phyloP scores from a whole-genome alignment of 2,329 filamentous ascomycete species.

The Pezicula carpinea region DNA sequence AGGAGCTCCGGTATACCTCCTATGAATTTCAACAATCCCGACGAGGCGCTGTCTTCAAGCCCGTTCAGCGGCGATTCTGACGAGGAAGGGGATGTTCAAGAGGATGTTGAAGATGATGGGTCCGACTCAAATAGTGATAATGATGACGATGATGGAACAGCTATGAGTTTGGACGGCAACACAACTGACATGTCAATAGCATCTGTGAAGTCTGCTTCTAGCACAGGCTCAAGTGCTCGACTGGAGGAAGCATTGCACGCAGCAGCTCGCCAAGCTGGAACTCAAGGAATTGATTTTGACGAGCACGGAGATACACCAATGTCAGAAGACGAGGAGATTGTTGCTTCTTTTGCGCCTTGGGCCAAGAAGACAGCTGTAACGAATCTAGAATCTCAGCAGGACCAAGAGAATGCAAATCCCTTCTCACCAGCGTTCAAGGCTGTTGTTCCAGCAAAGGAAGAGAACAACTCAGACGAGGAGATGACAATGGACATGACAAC shows the following conservation, averaged over 20 bases:
- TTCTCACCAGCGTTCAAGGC: conserved; percentile 32
- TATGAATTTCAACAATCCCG: conserved; percentile 59
- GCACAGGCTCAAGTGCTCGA: conserved; percentile 64
- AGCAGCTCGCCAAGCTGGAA: conserved; percentile 71
- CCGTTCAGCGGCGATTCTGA: conserved; percentile 62
- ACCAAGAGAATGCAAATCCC: conserved; percentile 46
- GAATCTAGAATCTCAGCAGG: conserved; percentile 27
- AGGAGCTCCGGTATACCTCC: conserved; percentile 64
- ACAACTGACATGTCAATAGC: conserved; percentile 64
- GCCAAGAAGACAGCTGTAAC: conserved; percentile 48
- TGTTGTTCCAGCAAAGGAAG: conserved; percentile 20
- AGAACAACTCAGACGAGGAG: conserved; percentile 30
- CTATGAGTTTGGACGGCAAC: conserved; percentile 74
- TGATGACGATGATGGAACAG: conserved; percentile 70
- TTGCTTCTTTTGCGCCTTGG: conserved; percentile 72
- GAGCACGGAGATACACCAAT: conserved; percentile 47
- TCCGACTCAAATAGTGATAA: conserved; percentile 42
- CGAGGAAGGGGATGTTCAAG: conserved; percentile 36
- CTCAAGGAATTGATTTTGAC: conserved; percentile 59
- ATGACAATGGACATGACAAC: conserved; percentile 52
- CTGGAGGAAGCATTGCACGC: conserved; percentile 74
- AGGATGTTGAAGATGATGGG: conserved; percentile 43
- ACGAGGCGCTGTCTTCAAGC: conserved; percentile 69
- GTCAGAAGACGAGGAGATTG: conserved; percentile 61
- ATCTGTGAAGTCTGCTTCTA: conserved; percentile 53